Percentiles rank a stretch among this genome's conserved stretches.
Conservation (phyloP, 176 grass and related monocot genomes). For the Panicum miliaceum region DNA sequence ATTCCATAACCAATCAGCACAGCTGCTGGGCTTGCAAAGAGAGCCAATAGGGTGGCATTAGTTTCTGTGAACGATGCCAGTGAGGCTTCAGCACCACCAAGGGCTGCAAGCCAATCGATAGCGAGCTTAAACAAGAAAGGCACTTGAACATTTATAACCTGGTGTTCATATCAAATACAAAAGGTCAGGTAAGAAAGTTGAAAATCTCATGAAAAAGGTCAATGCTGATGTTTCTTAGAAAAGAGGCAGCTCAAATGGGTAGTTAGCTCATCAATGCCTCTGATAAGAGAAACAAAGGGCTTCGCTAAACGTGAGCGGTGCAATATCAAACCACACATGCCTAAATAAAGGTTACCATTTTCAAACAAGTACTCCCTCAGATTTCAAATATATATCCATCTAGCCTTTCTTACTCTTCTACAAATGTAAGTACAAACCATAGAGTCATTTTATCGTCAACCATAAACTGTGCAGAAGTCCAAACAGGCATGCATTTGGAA, state of each 20-base stretch:
- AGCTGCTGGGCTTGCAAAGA: constrained; percentile 96
- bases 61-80: constrained; percentile 85
- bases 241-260: constrained; percentile 9
- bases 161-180: constrained; percentile 52
- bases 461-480: neutral
- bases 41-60: constrained; percentile 95
- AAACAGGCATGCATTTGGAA: neutral
- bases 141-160: constrained; percentile 99
- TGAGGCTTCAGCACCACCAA: constrained; percentile 69
- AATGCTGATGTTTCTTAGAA: constrained; percentile 13
- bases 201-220: constrained; percentile 29
- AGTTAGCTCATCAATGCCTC: constrained; percentile 6
- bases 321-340: neutral
- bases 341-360: neutral
- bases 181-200: constrained; percentile 43
- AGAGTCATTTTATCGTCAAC: neutral
- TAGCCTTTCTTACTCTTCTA: constrained; percentile 2
- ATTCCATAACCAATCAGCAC: constrained; percentile 98
- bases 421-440: neutral
- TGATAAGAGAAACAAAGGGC: constrained; percentile 15
- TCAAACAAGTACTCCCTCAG: constrained; percentile 13
- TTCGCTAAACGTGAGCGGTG: constrained; percentile 4
- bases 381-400: neutral
- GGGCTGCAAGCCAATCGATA: constrained; percentile 88
- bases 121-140: constrained; percentile 99